These are phyloP conservation scores for Salix viminalis DNA, from an alignment of 345 rosid genomes.

Conservation along the genomic window DNA sequence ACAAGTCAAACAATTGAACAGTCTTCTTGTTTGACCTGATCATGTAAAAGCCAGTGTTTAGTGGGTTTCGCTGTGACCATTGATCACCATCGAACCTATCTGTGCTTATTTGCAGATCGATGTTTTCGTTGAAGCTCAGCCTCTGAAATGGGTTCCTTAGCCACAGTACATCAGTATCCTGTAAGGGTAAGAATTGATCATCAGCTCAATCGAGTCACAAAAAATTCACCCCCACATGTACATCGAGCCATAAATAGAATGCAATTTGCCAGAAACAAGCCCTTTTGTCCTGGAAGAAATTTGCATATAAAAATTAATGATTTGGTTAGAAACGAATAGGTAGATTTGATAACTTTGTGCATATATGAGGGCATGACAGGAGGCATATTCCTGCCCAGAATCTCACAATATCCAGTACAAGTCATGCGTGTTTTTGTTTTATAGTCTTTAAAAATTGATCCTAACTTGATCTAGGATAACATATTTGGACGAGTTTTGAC, in stretches of 20 bases:
- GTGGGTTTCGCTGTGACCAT: slow-evolving; percentile 26
- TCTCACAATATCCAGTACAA: no score
- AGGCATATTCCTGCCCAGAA: no score
- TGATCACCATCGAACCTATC: slow-evolving; percentile 37
- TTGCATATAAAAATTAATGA: no score
- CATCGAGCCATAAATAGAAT: not conserved
- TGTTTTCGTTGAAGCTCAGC: slow-evolving; percentile 31
- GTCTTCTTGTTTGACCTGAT: slow-evolving; percentile 65
- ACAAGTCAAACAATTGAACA: slow-evolving; percentile 46
- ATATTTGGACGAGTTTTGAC: no score
- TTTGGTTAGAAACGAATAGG: no score
- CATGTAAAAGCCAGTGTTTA: slow-evolving; percentile 76
- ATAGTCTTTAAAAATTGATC: no score
- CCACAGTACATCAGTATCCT: slow-evolving; percentile 86
- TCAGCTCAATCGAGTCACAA: not conserved
- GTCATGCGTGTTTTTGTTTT: no score
- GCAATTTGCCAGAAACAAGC: not conserved
- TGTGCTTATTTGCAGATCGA: slow-evolving; percentile 68
- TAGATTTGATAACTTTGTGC: no score
- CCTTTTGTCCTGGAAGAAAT: no score
- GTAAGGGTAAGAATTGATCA: not conserved
- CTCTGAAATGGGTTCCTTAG: slow-evolving; percentile 51
- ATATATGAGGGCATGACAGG: no score
- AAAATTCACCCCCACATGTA: not conserved
- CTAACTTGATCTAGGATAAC: no score